A percentile compares a stretch with the other conserved stretches of the same genome.
Evolutionary conservation across 306 rosid species (phyloP).

Genomic region (Lupinus albus): DNA sequence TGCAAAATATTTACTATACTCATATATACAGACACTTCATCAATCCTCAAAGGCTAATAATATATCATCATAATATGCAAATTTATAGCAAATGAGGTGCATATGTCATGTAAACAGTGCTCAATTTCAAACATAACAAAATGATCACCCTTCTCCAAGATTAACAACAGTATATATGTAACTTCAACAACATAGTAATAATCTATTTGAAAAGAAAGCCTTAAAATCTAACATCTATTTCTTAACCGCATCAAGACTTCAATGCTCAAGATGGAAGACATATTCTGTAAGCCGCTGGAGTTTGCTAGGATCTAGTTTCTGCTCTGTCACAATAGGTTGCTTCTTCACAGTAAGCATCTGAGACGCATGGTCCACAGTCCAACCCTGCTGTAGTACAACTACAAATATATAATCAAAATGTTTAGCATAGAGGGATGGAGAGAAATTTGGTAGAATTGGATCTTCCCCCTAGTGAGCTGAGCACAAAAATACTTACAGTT

Average conservation of each 20-base stretch:
- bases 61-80: background rate
- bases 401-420: slow-evolving; percentile 36
- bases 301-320: slow-evolving; percentile 79
- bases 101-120: slow-evolving; percentile 15
- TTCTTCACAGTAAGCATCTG: slow-evolving; percentile 83
- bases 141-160: slow-evolving; percentile 28
- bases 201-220: background rate
- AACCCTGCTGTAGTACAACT: slow-evolving; percentile 73
- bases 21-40: background rate
- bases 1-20: background rate
- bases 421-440: background rate
- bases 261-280: slow-evolving; percentile 89
- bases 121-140: slow-evolving; percentile 27
- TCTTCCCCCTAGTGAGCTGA: too few species aligned
- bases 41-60: slow-evolving; percentile 7
- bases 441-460: background rate
- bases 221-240: slow-evolving; percentile 13
- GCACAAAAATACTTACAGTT: too few species aligned
- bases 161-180: slow-evolving; percentile 30
- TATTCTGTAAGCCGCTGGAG: slow-evolving; percentile 92
- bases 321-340: slow-evolving; percentile 65
- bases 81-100: background rate
- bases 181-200: background rate
- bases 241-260: slow-evolving; percentile 36
- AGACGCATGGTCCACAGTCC: slow-evolving; percentile 75